Percentiles rank a stretch among this genome's conserved stretches.
These are phyloP conservation scores for Alternaria ventricosa DNA, from an alignment of 2,329 filamentous ascomycete genomes.

Conservation along the genomic window DNA sequence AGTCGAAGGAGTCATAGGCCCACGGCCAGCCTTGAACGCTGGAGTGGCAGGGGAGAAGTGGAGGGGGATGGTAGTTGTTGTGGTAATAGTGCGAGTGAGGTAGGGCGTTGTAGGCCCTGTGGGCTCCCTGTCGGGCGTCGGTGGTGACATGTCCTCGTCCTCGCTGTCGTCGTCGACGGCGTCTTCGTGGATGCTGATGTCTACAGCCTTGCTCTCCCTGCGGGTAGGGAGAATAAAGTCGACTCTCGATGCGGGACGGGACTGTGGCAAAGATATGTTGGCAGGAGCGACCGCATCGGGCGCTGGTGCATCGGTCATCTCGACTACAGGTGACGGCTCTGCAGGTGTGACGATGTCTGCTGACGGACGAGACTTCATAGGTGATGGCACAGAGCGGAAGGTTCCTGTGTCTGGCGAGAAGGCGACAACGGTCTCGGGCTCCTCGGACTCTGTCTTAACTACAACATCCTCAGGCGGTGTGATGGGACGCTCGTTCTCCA, in stretches of 20 bases:
- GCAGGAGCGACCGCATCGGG: conserved; percentile 24
- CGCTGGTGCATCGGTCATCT: conserved; percentile 27
- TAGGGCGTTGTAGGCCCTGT: conserved; percentile 40
- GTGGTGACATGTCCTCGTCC: conserved; percentile 32
- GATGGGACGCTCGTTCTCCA: conserved; percentile 23
- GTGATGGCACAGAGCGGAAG: conserved; percentile 44
- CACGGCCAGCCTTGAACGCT: conserved; percentile 33
- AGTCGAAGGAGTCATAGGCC: conserved; percentile 44
- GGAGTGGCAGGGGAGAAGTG: conserved; percentile 53
- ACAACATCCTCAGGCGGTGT: conserved; percentile 29
- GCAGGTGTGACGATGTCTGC: conserved; percentile 11
- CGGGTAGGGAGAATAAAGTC: conserved; percentile 12
- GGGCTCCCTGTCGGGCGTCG: conserved; percentile 27
- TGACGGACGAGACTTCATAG: conserved; percentile 28
- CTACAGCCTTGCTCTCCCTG: conserved; percentile 22
- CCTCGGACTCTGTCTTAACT: conserved; percentile 1
- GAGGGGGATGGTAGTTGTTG: conserved; percentile 57
- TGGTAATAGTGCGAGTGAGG: conserved; percentile 53
- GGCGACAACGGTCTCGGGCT: conserved; percentile 30
- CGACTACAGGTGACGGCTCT: conserved; percentile 27
- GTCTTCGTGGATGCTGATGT: conserved; percentile 43
- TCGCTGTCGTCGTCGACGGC: conserved; percentile 41
- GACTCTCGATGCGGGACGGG: conserved; percentile 11
- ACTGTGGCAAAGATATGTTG: conserved; percentile 16
- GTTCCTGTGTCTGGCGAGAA: conserved; percentile 50